Base-by-base conservation (phyloP, 1,284 basidiomycete species). In the Irpex lacteus region DNA sequence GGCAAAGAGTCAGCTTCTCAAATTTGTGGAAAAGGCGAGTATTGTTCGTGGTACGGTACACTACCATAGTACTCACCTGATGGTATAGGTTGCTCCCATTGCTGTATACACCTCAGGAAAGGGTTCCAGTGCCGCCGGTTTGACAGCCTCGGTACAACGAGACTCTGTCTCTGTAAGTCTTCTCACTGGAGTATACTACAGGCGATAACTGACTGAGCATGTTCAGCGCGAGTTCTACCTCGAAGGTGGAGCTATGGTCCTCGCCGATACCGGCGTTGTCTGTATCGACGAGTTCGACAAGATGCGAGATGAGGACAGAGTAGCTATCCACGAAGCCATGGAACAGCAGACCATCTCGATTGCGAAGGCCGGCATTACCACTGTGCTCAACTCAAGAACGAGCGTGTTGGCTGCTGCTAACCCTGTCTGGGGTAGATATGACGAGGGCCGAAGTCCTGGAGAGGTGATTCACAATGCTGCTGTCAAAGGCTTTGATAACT, bases 271-370 rank as follows among this genome's bases (percentile, higher is more conserved):
- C 3, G 98, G 98, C 34, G 96, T 99, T 13, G 98, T 99, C 19
- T 99, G 98, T 75, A 99, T 99, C 73, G 98, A 99, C 74, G 98
- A 99, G 77, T 99, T 99, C 72, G 98, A 99, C 82, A 99, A 99
- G 83, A 99, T 99, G 98, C 85, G 97, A 36, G 98, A 99, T 73
- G 97, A 98, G 77, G 98, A 99, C 74, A 89, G 98, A 65, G 98
- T 99, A 1, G 98, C 98, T 0, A 99, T 99, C 66, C 98, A 99
- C 79, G 98, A 99, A 79, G 98, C 97, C 15, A 99, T 99, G 97
- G 97, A 99, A 74, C 97, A 99, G 75, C 97, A 99, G 76, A 99
- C 97, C 0, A 99, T 99, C 70, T 99, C 98, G 2, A 98, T 99
- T 69, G 97, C 97, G 40, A 99, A 99, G 77, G 98, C 98, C 2